Percentiles rank a stretch among this genome's conserved stretches.
Evolutionary conservation across 2,329 filamentous ascomycete species (phyloP).

Genomic region (Fusarium mexicanum): DNA sequence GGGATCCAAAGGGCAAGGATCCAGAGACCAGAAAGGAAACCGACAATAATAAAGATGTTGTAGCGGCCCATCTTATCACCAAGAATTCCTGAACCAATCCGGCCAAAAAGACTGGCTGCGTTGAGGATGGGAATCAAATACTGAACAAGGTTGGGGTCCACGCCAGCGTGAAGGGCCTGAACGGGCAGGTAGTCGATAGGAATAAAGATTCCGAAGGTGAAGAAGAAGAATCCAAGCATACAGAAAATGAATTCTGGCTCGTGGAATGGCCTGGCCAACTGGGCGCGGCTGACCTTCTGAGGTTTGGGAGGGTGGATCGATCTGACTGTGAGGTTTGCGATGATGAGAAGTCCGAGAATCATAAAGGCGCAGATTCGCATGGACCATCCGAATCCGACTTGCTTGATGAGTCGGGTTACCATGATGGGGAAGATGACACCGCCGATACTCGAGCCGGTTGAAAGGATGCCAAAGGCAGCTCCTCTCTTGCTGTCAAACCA

Average conservation of each 20-base stretch:
- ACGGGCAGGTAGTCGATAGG: constrained; percentile 51
- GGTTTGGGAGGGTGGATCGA: constrained; percentile 37
- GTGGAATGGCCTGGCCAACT: constrained; percentile 46
- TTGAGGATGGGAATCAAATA: constrained; percentile 54
- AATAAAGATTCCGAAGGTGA: constrained; percentile 50
- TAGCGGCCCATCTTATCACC: constrained; percentile 52
- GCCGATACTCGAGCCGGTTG: constrained; percentile 50
- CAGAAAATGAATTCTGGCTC: constrained; percentile 48
- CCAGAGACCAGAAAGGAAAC: constrained; percentile 51
- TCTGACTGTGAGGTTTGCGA: constrained; percentile 47
- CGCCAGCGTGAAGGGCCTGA: constrained; percentile 44
- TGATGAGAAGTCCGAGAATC: constrained; percentile 46
- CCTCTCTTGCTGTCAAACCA: constrained; percentile 50
- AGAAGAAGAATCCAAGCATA: constrained; percentile 46
- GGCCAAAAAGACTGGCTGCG: constrained; percentile 51
- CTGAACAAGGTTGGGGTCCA: constrained; percentile 43
- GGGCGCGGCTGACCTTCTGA: constrained; percentile 43
- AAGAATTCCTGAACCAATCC: constrained; percentile 46
- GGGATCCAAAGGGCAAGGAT: constrained; percentile 57
- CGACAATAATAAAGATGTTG: constrained; percentile 58
- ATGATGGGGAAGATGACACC: constrained; percentile 55
- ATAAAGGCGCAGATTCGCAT: constrained; percentile 53
- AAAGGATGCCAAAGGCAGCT: constrained; percentile 49
- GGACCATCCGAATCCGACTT: constrained; percentile 52
- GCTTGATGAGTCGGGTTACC: constrained; percentile 47